Evolutionary conservation across 768 basidiomycete species (phyloP).

Genomic region (Psilocybe subaeruginosa): DNA sequence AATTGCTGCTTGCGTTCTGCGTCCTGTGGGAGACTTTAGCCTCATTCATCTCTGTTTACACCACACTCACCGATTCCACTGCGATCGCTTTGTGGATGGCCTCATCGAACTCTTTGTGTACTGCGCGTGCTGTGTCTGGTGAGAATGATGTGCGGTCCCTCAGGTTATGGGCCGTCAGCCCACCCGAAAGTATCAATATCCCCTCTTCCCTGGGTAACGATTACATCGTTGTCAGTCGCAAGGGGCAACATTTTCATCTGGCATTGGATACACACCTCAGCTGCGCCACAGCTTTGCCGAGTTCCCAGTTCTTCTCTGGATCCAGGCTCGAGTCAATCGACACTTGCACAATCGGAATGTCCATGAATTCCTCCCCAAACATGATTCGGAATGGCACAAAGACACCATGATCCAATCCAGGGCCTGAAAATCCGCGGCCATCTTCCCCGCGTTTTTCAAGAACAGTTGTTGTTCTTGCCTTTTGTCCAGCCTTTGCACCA

Average conservation of each 20-base stretch:
- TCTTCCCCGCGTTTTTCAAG: slow-evolving; percentile 64
- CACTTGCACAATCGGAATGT: slow-evolving; percentile 72
- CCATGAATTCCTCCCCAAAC: slow-evolving; percentile 68
- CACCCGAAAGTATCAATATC: slow-evolving; percentile 71
- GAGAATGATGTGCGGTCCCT: slow-evolving; percentile 53
- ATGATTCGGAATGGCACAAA: slow-evolving; percentile 80
- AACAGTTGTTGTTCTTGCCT: slow-evolving; percentile 50
- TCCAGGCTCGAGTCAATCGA: slow-evolving; percentile 64
- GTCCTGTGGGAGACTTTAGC: slow-evolving; percentile 35
- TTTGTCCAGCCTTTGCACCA: slow-evolving; percentile 48
- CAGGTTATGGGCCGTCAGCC: slow-evolving; percentile 70
- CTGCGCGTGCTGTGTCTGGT: slow-evolving; percentile 47
- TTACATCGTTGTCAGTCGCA: slow-evolving; percentile 16
- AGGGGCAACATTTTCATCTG: slow-evolving; percentile 12
- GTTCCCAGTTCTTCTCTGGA: slow-evolving; percentile 63
- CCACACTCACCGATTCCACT: slow-evolving; percentile 47
- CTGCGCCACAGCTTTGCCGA: slow-evolving; percentile 62
- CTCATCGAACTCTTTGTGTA: slow-evolving; percentile 58
- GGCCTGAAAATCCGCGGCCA: slow-evolving; percentile 64
- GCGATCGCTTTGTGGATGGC: slow-evolving; percentile 61
- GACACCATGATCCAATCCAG: slow-evolving; percentile 79
- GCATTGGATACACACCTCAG: slow-evolving; percentile 47
- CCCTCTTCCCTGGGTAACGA: slow-evolving; percentile 54
- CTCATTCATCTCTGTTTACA: slow-evolving; percentile 8
- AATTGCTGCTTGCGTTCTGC: slow-evolving; percentile 58